These are phyloP conservation scores for Astragalus membranaceus DNA, from an alignment of 306 rosid genomes.

Conservation along the genomic window DNA sequence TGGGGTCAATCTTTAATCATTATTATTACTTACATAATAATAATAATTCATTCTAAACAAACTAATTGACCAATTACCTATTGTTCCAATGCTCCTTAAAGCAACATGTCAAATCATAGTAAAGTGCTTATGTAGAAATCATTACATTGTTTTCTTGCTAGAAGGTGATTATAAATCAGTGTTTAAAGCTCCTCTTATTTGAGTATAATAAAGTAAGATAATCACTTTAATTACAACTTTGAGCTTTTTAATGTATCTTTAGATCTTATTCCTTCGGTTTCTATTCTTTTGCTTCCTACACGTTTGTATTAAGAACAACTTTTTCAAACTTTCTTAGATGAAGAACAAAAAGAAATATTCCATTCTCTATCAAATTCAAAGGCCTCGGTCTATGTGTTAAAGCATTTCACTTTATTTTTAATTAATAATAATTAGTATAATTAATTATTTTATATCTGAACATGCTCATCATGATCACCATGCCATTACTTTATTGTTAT, in stretches of 20 bases:
- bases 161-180: slow-evolving; percentile 4
- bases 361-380: slow-evolving; percentile 35
- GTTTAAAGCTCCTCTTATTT: no score
- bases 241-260: slow-evolving; percentile 31
- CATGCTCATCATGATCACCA: slow-evolving; percentile 35
- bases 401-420: slow-evolving; percentile 43
- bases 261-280: slow-evolving; percentile 26
- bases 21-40: no score
- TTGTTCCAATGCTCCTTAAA: not conserved
- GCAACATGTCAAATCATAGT: slow-evolving; percentile 8
- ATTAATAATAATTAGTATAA: not conserved
- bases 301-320: slow-evolving; percentile 14
- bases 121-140: slow-evolving; percentile 9
- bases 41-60: slow-evolving; percentile 8
- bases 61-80: not conserved
- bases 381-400: slow-evolving; percentile 61
- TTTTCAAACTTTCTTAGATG: slow-evolving; percentile 12
- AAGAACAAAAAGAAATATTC: slow-evolving; percentile 40
- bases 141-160: not conserved
- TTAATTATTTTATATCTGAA: slow-evolving; percentile 9
- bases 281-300: slow-evolving; percentile 9
- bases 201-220: not conserved
- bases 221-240: slow-evolving; percentile 5
- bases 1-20: not conserved
- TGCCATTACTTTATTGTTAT: slow-evolving; percentile 25